Evolutionary conservation across 495 filamentous ascomycete genomes (phyloP).

Genomic region (Aeminium ludgeri): DNA sequence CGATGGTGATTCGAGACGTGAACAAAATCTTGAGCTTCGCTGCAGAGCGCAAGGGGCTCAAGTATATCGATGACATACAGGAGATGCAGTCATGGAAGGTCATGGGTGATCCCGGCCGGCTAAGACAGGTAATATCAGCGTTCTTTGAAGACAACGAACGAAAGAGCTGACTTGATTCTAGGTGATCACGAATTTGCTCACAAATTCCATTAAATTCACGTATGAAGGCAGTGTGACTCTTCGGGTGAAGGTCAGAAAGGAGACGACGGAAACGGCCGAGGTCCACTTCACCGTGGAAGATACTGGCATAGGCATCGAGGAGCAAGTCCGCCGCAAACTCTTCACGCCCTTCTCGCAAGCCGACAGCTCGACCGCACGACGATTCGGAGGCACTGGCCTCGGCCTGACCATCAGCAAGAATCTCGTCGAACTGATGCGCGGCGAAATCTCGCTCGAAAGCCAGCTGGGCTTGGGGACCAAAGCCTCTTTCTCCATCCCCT

Average conservation of each 20-base stretch:
- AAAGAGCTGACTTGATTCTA: no score
- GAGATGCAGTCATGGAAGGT: slow-evolving; percentile 26
- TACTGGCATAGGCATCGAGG: slow-evolving; percentile 70
- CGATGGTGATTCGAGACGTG: slow-evolving; percentile 53
- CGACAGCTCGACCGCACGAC: slow-evolving; percentile 56
- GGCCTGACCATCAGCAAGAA: slow-evolving; percentile 18
- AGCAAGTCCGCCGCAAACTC: slow-evolving; percentile 50
- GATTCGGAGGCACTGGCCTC: slow-evolving; percentile 53
- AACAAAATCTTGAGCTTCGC: slow-evolving; percentile 41
- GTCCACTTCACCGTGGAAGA: slow-evolving; percentile 52
- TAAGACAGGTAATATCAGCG: slow-evolving; percentile 37
- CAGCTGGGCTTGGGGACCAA: slow-evolving; percentile 42
- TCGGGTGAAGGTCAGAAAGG: slow-evolving; percentile 19
- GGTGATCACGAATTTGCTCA: slow-evolving; percentile 70
- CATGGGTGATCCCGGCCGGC: slow-evolving; percentile 60
- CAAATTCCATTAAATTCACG: slow-evolving; percentile 83
- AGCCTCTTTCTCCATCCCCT: slow-evolving; percentile 50
- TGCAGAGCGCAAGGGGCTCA: slow-evolving; percentile 23
- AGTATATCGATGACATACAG: slow-evolving; percentile 19
- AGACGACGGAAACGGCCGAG: slow-evolving; percentile 25
- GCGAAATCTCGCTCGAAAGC: slow-evolving; percentile 48
- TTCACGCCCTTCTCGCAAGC: slow-evolving; percentile 82
- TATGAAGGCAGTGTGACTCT: slow-evolving; percentile 48
- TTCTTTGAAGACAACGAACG: no score
- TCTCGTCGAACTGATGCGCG: slow-evolving; percentile 69